A percentile compares a stretch with the other conserved stretches of the same genome.
Conservation (phyloP, 2,329 filamentous ascomycete genomes). For the Huntiella bhutanensis region DNA sequence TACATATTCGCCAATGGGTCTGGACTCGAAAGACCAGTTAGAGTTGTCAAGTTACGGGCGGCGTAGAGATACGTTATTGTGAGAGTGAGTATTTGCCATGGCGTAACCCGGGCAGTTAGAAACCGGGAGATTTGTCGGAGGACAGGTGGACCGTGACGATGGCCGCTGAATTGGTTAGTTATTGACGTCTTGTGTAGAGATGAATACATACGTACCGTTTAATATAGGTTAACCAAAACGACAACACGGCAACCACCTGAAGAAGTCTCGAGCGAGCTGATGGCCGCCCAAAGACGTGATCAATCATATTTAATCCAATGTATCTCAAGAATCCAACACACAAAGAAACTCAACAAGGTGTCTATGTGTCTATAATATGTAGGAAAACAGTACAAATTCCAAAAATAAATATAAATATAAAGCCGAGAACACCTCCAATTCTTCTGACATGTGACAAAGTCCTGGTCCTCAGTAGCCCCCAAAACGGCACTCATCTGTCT, state of each 20-base stretch:
- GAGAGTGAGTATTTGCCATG: conserved; percentile 76
- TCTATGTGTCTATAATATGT: too few relatives aligned
- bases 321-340: too few relatives aligned
- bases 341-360: too few relatives aligned
- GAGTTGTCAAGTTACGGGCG: conserved; percentile 79
- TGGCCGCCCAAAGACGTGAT: conserved; percentile 81
- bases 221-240: conserved; percentile 80
- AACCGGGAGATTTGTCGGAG: conserved; percentile 51
- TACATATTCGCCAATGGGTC: conserved; percentile 92
- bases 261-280: conserved; percentile 82
- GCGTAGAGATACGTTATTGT: conserved; percentile 85
- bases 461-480: too few relatives aligned
- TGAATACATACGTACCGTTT: conserved; percentile 34
- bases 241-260: conserved; percentile 77
- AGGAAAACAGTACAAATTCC: too few relatives aligned
- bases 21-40: conserved; percentile 76
- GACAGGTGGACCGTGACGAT: conserved; percentile 72
- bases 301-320: conserved; percentile 32
- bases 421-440: too few relatives aligned
- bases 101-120: conserved; percentile 52
- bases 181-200: background rate
- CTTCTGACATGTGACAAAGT: too few relatives aligned
- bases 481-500: too few relatives aligned
- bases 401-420: too few relatives aligned
- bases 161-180: conserved; percentile 35